Evolutionary conservation across 352 stramenopile species (phyloP).

Genomic region (Pilasporangium apinafurcum): DNA sequence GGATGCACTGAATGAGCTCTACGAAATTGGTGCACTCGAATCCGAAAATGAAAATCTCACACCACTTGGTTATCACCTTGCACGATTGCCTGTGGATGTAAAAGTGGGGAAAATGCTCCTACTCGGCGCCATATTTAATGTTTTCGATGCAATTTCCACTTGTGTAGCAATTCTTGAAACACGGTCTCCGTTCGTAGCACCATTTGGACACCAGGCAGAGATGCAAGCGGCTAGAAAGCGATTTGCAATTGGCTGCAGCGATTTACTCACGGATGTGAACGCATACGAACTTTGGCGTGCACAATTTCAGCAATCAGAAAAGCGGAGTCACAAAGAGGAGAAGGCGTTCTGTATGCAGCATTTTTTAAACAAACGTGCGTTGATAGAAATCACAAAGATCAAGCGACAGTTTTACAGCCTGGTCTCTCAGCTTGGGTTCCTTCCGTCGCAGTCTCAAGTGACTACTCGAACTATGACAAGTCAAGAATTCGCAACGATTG

Average conservation of each 20-base stretch:
- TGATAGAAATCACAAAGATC: slow-evolving; percentile 65
- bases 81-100: slow-evolving; percentile 94
- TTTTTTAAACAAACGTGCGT: slow-evolving; percentile 48
- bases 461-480: background rate
- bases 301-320: slow-evolving; percentile 7
- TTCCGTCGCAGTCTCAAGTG: slow-evolving; percentile 7
- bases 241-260: slow-evolving; percentile 53
- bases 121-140: slow-evolving; percentile 91
- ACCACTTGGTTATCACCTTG: slow-evolving; percentile 89
- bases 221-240: slow-evolving; percentile 56
- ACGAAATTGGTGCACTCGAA: slow-evolving; percentile 83
- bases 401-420: slow-evolving; percentile 71
- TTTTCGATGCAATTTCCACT: slow-evolving; percentile 61
- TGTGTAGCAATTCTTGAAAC: slow-evolving; percentile 73
- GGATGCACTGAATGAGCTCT: slow-evolving; percentile 89
- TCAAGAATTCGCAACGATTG: slow-evolving; percentile 38
- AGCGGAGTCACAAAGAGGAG: slow-evolving; percentile 20
- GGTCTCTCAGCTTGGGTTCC: slow-evolving; percentile 63
- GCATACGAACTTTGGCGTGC: slow-evolving; percentile 59
- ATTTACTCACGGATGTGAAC: slow-evolving; percentile 75
- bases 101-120: slow-evolving; percentile 97
- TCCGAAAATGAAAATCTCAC: slow-evolving; percentile 79
- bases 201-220: slow-evolving; percentile 59
- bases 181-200: slow-evolving; percentile 78
- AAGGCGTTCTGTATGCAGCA: slow-evolving; percentile 64